Conservation (phyloP, 495 filamentous ascomycete species). For the Astrothelium subdiscretum region DNA sequence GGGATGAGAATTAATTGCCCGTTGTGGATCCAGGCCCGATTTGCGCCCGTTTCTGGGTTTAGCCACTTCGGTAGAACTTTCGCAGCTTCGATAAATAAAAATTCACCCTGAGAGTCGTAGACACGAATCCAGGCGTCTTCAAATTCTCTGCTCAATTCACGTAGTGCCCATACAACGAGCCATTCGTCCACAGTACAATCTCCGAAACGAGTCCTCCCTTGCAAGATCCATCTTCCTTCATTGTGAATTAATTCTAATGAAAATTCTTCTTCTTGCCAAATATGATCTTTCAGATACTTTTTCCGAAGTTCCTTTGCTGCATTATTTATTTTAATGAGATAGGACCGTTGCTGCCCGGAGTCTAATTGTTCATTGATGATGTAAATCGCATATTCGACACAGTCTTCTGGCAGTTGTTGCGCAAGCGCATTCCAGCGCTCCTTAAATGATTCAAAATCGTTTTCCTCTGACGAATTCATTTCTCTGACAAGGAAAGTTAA, state of each 20-base stretch:
- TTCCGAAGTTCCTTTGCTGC: conserved; percentile 51
- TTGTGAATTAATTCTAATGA: conserved; percentile 26
- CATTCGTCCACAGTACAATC: conserved; percentile 96
- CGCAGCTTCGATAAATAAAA: conserved; percentile 88
- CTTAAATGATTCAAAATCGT: conserved; percentile 37
- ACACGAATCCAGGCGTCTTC: conserved; percentile 71
- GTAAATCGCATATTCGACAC: conserved; percentile 75
- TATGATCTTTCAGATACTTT: conserved; percentile 63
- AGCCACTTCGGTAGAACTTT: conserved; percentile 80
- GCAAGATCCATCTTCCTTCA: conserved; percentile 29
- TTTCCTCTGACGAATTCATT: conserved; percentile 20
- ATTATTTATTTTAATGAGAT: conserved; percentile 60
- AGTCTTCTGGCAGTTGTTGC: conserved; percentile 71
- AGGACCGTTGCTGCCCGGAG: conserved; percentile 41
- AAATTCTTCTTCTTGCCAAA: conserved; percentile 87
- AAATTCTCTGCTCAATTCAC: conserved; percentile 63
- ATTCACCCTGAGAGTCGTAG: conserved; percentile 84
- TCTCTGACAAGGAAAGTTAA: background rate
- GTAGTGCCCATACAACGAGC: conserved; percentile 86
- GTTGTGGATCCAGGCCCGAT: conserved; percentile 55
- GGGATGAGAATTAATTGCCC: conserved; percentile 69
- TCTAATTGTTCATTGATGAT: conserved; percentile 43
- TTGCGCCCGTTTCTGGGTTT: conserved; percentile 78
- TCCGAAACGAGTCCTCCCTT: conserved; percentile 70
- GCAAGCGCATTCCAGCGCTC: conserved; percentile 53